A percentile compares a stretch with the other conserved stretches of the same genome.
phyloP scores from a whole-genome alignment of 257 asterid species.

The Misopates orontium region DNA sequence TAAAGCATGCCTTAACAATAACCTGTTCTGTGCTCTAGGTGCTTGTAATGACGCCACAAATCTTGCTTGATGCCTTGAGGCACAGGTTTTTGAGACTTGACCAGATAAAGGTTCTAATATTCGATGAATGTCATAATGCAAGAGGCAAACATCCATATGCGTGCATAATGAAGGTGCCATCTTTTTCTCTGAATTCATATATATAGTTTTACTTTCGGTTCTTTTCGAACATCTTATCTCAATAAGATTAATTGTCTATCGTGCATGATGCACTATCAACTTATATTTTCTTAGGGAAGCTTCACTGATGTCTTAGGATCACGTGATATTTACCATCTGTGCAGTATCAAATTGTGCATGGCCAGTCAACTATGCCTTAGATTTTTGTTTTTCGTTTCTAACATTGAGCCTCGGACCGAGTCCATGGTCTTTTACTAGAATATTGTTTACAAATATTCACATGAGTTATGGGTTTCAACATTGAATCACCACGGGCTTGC shows the following conservation, averaged over 20 bases:
- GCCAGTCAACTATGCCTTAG: background rate
- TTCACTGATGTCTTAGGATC: conserved; percentile 9
- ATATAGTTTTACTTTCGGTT: no score
- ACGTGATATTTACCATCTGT: background rate
- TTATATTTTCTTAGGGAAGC: conserved; percentile 1
- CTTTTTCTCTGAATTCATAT: background rate
- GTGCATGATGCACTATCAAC: no score
- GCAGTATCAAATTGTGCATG: background rate
- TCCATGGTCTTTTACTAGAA: background rate
- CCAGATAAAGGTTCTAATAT: conserved; percentile 66
- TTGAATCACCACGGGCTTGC: conserved; percentile 17
- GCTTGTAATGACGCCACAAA: conserved; percentile 87
- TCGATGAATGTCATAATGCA: conserved; percentile 90
- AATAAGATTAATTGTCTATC: no score
- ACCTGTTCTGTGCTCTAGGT: conserved; percentile 51
- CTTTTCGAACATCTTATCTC: no score
- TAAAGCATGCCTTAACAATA: conserved; percentile 11
- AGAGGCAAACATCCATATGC: conserved; percentile 66
- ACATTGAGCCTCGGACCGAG: conserved; percentile 5
- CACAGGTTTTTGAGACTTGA: conserved; percentile 51
- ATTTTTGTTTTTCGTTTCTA: background rate
- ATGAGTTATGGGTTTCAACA: background rate
- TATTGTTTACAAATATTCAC: no score
- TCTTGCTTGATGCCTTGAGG: conserved; percentile 78
- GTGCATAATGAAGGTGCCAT: conserved; percentile 71